These are phyloP conservation scores for Mycosarcoma maydis DNA, from an alignment of 1,284 basidiomycete genomes.

Conservation along the genomic window DNA sequence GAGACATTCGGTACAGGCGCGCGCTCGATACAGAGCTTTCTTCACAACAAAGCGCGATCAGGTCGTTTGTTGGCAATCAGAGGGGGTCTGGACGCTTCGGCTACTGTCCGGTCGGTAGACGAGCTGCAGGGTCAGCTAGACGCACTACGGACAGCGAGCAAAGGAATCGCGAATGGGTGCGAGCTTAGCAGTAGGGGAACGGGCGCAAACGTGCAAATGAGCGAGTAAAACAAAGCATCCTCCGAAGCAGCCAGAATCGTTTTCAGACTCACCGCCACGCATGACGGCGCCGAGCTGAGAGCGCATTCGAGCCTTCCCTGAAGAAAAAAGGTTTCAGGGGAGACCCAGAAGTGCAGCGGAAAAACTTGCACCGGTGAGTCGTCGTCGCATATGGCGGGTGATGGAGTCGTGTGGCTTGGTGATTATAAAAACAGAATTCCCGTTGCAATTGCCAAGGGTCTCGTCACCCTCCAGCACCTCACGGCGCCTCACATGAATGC, in stretches of 20 bases:
- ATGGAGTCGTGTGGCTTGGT: constrained; percentile 12
- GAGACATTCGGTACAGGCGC: neutral
- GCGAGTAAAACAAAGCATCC: neutral
- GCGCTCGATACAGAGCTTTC: too few species aligned
- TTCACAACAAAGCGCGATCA: neutral
- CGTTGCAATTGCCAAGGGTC: neutral
- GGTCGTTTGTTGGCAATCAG: too few species aligned
- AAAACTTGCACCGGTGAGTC: constrained; percentile 14
- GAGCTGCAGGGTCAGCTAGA: too few species aligned
- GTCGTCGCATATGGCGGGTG: neutral
- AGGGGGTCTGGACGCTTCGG: too few species aligned
- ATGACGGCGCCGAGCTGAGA: neutral
- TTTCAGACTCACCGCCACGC: constrained; percentile 23
- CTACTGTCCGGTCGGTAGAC: too few species aligned
- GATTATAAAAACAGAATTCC: neutral
- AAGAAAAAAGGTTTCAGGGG: constrained; percentile 12
- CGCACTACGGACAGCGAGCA: too few species aligned
- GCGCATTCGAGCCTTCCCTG: constrained; percentile 20
- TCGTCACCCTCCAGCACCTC: too few species aligned
- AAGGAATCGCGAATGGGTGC: too few species aligned
- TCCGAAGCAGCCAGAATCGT: neutral
- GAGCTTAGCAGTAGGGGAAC: too few species aligned
- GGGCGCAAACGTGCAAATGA: neutral
- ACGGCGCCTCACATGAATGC: too few species aligned
- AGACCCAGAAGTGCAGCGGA: constrained; percentile 8